These are phyloP conservation scores for Alternaria gansuensis DNA, from an alignment of 2,329 filamentous ascomycete species.

Conservation along the genomic window DNA sequence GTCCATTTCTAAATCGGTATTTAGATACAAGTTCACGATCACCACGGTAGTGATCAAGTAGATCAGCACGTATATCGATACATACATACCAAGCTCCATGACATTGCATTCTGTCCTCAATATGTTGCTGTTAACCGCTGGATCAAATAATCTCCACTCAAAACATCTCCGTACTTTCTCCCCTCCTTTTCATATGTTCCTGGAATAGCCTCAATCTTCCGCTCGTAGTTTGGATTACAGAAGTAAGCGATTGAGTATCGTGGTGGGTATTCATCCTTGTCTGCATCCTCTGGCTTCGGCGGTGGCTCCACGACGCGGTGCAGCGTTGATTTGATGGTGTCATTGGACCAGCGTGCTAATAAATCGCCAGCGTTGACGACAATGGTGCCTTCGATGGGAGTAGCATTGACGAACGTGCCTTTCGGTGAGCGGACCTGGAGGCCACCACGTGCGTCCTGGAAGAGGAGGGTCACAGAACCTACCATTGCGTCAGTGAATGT, in stretches of 20 bases:
- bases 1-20: background rate
- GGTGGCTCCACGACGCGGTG: constrained; percentile 91
- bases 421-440: constrained; percentile 73
- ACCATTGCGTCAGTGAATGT: constrained; percentile 18
- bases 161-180: constrained; percentile 82
- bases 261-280: constrained; percentile 70
- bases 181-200: constrained; percentile 74
- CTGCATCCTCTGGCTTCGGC: constrained; percentile 55
- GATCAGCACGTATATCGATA: no score
- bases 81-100: no score
- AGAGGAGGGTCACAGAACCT: constrained; percentile 54
- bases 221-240: constrained; percentile 84
- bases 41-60: no score
- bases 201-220: constrained; percentile 79
- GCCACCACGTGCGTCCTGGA: constrained; percentile 65
- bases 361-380: constrained; percentile 91
- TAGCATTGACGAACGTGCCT: constrained; percentile 82
- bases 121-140: constrained; percentile 78
- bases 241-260: constrained; percentile 91
- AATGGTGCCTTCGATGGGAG: constrained; percentile 80
- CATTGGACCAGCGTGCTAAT: constrained; percentile 87
- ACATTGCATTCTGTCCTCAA: constrained; percentile 25
- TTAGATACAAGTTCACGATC: background rate
- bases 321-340: constrained; percentile 87
- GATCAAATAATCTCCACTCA: constrained; percentile 81